Conservation (phyloP, 2,329 filamentous ascomycete species). For the Verticillium dahliae region DNA sequence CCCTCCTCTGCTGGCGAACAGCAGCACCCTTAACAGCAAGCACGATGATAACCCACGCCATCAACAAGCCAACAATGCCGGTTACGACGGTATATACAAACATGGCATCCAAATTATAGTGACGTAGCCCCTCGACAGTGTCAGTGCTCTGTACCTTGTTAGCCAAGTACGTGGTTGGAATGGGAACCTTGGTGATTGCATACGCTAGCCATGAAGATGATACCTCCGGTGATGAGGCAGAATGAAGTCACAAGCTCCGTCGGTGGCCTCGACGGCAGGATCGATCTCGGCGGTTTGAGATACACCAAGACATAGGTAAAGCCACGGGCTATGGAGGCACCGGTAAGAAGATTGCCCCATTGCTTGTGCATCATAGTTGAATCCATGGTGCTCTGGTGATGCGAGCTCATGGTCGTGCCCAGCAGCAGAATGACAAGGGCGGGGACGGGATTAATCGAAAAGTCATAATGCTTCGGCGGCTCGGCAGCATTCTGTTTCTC, state of each 20-base stretch:
- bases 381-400: slow-evolving; percentile 76
- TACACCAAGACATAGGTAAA: slow-evolving; percentile 77
- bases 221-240: slow-evolving; percentile 77
- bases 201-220: slow-evolving; percentile 89
- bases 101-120: slow-evolving; percentile 78
- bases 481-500: slow-evolving; percentile 34
- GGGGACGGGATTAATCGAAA: slow-evolving; percentile 84
- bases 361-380: slow-evolving; percentile 91
- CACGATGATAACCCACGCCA: slow-evolving; percentile 75
- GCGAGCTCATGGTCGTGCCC: slow-evolving; percentile 91
- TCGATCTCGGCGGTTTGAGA: slow-evolving; percentile 72
- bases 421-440: slow-evolving; percentile 79
- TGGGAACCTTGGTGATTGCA: slow-evolving; percentile 27
- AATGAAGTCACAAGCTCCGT: slow-evolving; percentile 86
- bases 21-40: slow-evolving; percentile 89
- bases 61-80: slow-evolving; percentile 74
- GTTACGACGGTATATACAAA: slow-evolving; percentile 86
- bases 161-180: background rate
- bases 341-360: slow-evolving; percentile 82
- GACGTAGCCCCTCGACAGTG: slow-evolving; percentile 69
- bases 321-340: slow-evolving; percentile 70
- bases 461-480: slow-evolving; percentile 59
- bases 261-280: slow-evolving; percentile 76
- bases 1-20: slow-evolving; percentile 25
- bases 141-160: slow-evolving; percentile 54